Conservation (phyloP, 129 eudicot species). For the Mikania micrantha region DNA sequence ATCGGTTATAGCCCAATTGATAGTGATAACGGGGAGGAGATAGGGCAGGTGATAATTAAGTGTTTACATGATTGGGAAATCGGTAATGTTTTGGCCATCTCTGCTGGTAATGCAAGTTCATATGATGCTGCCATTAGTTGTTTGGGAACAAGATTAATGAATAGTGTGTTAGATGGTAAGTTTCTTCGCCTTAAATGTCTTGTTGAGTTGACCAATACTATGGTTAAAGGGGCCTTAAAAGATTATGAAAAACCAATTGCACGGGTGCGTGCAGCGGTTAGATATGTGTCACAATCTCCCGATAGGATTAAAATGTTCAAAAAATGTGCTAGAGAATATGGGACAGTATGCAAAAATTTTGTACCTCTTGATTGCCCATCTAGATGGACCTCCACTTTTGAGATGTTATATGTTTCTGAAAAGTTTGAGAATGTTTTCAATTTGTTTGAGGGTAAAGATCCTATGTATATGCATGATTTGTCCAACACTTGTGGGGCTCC, state of each 20-base stretch:
- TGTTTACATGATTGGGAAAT: slow-evolving; percentile 12
- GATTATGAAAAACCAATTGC: not conserved
- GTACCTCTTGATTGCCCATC: not conserved
- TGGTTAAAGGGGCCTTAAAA: not conserved
- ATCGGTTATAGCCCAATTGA: not conserved
- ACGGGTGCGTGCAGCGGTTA: not conserved
- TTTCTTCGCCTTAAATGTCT: slow-evolving; percentile 11
- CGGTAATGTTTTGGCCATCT: not conserved
- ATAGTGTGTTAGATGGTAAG: slow-evolving; percentile 2
- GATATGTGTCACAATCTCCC: not conserved
- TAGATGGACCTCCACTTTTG: not conserved
- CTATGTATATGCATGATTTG: not conserved
- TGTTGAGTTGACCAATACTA: not conserved
- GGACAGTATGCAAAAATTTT: not conserved
- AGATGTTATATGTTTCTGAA: not conserved
- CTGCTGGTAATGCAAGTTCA: not conserved
- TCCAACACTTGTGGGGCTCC: not conserved
- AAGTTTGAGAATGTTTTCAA: not conserved
- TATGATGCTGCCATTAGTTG: not conserved
- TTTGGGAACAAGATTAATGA: not conserved
- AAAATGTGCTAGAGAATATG: not conserved
- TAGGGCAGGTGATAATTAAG: slow-evolving; percentile 4
- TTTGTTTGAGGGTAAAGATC: not conserved
- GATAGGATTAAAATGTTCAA: not conserved
- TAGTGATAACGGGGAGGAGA: slow-evolving; percentile 6